phyloP scores from a whole-genome alignment of 2,329 filamentous ascomycete genomes.

The Nemania bipapillata region DNA sequence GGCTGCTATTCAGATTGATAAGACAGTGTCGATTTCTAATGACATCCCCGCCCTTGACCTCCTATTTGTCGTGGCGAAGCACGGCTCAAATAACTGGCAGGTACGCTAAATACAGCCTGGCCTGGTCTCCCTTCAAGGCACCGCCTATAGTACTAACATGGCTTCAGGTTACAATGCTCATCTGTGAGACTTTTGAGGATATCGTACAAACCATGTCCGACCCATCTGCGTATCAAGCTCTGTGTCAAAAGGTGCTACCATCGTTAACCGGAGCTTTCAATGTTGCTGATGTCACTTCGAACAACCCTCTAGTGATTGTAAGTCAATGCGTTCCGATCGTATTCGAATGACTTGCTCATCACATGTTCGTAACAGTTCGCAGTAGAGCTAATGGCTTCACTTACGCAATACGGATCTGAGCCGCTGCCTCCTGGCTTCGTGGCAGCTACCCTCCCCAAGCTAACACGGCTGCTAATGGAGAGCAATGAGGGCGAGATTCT shows the following conservation, averaged over 20 bases:
- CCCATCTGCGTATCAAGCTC: slow-evolving; percentile 74
- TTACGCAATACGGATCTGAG: slow-evolving; percentile 83
- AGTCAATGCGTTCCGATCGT: slow-evolving; percentile 43
- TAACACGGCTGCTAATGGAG: slow-evolving; percentile 82
- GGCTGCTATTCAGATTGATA: slow-evolving; percentile 82
- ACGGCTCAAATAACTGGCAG: slow-evolving; percentile 90
- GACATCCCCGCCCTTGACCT: slow-evolving; percentile 80
- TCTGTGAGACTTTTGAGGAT: slow-evolving; percentile 91
- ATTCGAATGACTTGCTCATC: slow-evolving; percentile 39
- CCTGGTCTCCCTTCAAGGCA: neutral
- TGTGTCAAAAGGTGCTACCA: slow-evolving; percentile 88
- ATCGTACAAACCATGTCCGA: slow-evolving; percentile 77
- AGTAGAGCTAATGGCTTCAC: slow-evolving; percentile 81
- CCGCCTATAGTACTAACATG: slow-evolving; percentile 25
- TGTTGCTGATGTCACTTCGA: slow-evolving; percentile 83
- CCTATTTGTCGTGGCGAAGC: slow-evolving; percentile 87
- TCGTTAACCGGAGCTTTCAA: slow-evolving; percentile 90
- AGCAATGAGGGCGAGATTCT: slow-evolving; percentile 89
- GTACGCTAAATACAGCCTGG: slow-evolving; percentile 38
- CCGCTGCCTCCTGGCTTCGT: slow-evolving; percentile 90
- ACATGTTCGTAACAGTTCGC: slow-evolving; percentile 66
- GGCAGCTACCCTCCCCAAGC: slow-evolving; percentile 83
- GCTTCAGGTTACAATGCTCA: slow-evolving; percentile 75
- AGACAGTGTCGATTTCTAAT: slow-evolving; percentile 75
- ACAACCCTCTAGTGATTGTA: slow-evolving; percentile 82